Conservation (phyloP, 78 protist species). For the Dictyostelium brefeldianum region DNA sequence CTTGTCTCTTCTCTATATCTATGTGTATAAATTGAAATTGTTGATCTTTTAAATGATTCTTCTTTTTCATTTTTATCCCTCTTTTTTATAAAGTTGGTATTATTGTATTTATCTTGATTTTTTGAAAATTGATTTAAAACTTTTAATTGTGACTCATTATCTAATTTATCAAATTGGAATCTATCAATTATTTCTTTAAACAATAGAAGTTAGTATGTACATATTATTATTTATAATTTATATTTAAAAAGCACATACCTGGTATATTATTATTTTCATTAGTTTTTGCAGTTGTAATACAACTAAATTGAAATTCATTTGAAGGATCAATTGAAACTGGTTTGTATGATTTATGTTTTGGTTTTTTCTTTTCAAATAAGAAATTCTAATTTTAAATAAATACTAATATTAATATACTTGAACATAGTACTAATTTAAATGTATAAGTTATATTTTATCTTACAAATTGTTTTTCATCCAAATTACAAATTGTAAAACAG, state of each 20-base stretch:
- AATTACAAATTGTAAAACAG: slow-evolving; percentile 27
- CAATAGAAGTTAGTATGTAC: too few relatives aligned
- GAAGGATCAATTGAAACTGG: not conserved
- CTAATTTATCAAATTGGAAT: not conserved
- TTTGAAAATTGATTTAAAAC: not conserved
- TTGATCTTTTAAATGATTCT: not conserved
- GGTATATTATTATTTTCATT: not conserved
- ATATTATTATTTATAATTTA: not conserved
- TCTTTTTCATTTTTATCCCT: not conserved
- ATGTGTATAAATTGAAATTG: not conserved
- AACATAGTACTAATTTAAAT: too few relatives aligned
- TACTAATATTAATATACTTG: not conserved
- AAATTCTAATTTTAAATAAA: not conserved
- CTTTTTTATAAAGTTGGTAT: too few relatives aligned
- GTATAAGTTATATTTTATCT: not conserved
- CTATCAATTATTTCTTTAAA: not conserved
- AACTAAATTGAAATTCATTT: not conserved
- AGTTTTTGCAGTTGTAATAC: not conserved
- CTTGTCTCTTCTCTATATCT: not conserved
- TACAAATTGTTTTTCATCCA: not conserved
- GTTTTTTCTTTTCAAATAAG: not conserved
- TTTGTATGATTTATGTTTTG: not conserved
- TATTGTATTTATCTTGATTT: not conserved
- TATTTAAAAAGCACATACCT: not conserved
- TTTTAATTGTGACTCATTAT: not conserved